Conservation (phyloP, 164 flowering plant genomes). For the Echeveria elegans region DNA sequence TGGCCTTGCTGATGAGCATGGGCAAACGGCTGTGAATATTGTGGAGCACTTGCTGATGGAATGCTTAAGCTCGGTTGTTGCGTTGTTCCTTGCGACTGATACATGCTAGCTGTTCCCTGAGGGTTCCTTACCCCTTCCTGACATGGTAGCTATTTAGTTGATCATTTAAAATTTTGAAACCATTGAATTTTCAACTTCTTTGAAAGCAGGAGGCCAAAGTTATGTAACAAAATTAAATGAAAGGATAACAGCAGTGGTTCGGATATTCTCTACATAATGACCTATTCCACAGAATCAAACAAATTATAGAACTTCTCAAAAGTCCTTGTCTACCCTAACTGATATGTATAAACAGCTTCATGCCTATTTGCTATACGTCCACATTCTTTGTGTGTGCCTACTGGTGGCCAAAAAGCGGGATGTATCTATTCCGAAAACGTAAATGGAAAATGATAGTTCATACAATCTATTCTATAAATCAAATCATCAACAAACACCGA, state of each 20-base stretch:
- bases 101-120: constrained; percentile 25
- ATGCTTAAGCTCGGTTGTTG: constrained; percentile 25
- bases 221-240: background rate
- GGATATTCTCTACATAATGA: background rate
- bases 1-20: constrained; percentile 14
- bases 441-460: background rate
- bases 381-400: background rate
- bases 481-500: background rate
- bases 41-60: constrained; percentile 4
- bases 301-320: background rate
- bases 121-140: constrained; percentile 24
- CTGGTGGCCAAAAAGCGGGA: background rate
- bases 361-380: background rate
- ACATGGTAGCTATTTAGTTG: constrained; percentile 12
- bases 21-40: constrained; percentile 18
- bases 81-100: constrained; percentile 32
- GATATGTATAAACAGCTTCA: background rate
- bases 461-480: background rate
- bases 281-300: background rate
- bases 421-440: background rate
- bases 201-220: background rate
- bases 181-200: background rate
- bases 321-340: background rate
- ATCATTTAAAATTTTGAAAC: background rate
- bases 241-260: background rate